Evolutionary conservation across 345 rosid genomes (phyloP).

Genomic region (Heritiera fomes): DNA sequence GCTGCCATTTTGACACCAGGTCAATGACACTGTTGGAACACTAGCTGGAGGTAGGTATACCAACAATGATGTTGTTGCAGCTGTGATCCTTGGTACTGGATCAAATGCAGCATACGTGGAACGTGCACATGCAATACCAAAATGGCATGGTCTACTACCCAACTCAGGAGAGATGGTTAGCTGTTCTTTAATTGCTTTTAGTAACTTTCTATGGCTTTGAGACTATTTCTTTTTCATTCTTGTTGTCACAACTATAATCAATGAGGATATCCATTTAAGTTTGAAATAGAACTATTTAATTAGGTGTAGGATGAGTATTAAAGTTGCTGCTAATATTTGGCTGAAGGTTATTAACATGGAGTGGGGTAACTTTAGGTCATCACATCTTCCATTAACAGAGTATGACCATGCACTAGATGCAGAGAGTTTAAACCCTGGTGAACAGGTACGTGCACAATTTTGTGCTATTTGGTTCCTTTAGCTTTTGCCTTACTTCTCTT

Average conservation of each 20-base stretch:
- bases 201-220: background rate
- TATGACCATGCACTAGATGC: slow-evolving; percentile 72
- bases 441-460: slow-evolving; percentile 57
- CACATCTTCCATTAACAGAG: slow-evolving; percentile 84
- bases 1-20: slow-evolving; percentile 43
- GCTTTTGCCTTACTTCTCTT: background rate
- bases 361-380: slow-evolving; percentile 93
- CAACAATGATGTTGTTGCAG: slow-evolving; percentile 73
- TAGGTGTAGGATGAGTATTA: background rate
- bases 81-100: slow-evolving; percentile 95
- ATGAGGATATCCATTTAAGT: background rate
- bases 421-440: slow-evolving; percentile 91
- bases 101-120: slow-evolving; percentile 98
- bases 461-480: background rate
- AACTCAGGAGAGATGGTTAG: slow-evolving; percentile 94
- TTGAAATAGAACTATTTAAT: background rate
- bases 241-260: background rate
- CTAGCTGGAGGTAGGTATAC: slow-evolving; percentile 88
- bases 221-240: background rate
- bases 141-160: slow-evolving; percentile 86
- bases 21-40: slow-evolving; percentile 95
- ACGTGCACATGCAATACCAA: slow-evolving; percentile 86
- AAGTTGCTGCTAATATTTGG: background rate
- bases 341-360: slow-evolving; percentile 93
- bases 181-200: slow-evolving; percentile 13